Evolutionary conservation across 78 protist genomes (phyloP), one percentile per base, ranked within the genome.

Genomic region (Dictyostelium capitatum): DNA sequence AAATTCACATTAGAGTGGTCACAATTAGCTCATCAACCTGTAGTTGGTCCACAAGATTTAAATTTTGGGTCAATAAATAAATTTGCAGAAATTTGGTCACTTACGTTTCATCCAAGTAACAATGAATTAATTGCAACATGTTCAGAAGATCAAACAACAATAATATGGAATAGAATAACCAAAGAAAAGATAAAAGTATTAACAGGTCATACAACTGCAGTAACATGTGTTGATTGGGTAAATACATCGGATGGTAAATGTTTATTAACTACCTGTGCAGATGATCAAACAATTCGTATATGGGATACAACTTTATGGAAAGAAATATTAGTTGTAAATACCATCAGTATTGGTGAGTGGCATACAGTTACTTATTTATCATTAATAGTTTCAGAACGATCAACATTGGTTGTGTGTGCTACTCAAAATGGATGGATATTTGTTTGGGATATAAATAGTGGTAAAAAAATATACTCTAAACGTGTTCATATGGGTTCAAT

Each of bases 341-440:
- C 93, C 7, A 77, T 74, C 9, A 48, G 51, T 78, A 72, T 87
- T 46, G 93, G 93, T 32, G 93, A 87, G 17, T 87, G 93, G 93
- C 93, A 87, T 50, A 87, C 93, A 10, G 93, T 87, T 0, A 87
- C 93, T 12, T 87, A 87, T 64, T 9, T 87, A 32, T 46, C 93
- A 50, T 56, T 87, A 2, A 28, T 83, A 11, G 70, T 23, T 11
- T 32, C 70, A 3, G 1, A 30, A 62, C 17, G 20, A 20, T 11
- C 46, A 9, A 28, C 69, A 20, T 23, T 73, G 9, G 81, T 87
- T 1, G 69, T 64, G 32, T 87, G 84, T 65, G 83, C 74, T 25
- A 87, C 93, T 7, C 93, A 87, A 77, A 87, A 87, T 77, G 93
- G 93, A 10, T 87, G 93, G 93, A 28, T 87, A 77, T 74, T 87